phyloP scores from a whole-genome alignment of 2,329 filamentous ascomycete genomes.

The Akanthomyces muscarius region DNA sequence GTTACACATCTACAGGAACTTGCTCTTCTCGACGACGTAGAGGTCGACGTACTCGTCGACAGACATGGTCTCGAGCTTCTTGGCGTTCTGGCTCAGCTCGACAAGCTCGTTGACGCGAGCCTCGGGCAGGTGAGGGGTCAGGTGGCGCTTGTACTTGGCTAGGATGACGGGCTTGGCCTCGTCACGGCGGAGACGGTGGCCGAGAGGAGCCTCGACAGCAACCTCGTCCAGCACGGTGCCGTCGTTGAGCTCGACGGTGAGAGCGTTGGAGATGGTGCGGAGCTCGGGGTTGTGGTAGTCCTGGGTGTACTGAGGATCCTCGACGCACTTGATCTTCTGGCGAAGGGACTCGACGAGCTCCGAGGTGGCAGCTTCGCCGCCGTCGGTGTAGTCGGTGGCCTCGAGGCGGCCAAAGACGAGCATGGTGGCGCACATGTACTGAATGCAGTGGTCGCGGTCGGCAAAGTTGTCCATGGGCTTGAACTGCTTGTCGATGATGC shows the following conservation, averaged over 20 bases:
- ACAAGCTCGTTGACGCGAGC: constrained; percentile 78
- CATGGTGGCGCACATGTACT: constrained; percentile 99
- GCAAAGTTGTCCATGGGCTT: constrained; percentile 99
- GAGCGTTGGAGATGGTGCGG: constrained; percentile 94
- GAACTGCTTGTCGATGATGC: constrained; percentile 99
- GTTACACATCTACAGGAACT: constrained; percentile 42
- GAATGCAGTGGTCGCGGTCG: constrained; percentile 98
- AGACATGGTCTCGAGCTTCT: constrained; percentile 72
- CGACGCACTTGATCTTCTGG: constrained; percentile 91
- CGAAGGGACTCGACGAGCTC: constrained; percentile 86
- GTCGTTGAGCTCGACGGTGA: constrained; percentile 92
- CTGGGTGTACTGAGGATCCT: constrained; percentile 88
- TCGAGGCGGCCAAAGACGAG: constrained; percentile 91
- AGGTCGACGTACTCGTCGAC: constrained; percentile 94
- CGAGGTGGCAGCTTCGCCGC: constrained; percentile 85
- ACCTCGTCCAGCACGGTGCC: constrained; percentile 88
- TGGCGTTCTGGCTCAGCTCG: constrained; percentile 69
- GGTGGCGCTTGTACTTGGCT: constrained; percentile 90
- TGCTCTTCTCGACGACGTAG: constrained; percentile 62
- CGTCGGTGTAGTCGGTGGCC: constrained; percentile 90
- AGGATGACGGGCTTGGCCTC: constrained; percentile 98
- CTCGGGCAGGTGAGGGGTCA: constrained; percentile 76
- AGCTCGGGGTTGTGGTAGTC: constrained; percentile 94
- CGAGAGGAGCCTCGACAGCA: constrained; percentile 88
- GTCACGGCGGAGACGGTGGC: constrained; percentile 84